Base-by-base conservation (phyloP, 1,284 basidiomycete genomes). In the Apiotrichum domesticum region DNA sequence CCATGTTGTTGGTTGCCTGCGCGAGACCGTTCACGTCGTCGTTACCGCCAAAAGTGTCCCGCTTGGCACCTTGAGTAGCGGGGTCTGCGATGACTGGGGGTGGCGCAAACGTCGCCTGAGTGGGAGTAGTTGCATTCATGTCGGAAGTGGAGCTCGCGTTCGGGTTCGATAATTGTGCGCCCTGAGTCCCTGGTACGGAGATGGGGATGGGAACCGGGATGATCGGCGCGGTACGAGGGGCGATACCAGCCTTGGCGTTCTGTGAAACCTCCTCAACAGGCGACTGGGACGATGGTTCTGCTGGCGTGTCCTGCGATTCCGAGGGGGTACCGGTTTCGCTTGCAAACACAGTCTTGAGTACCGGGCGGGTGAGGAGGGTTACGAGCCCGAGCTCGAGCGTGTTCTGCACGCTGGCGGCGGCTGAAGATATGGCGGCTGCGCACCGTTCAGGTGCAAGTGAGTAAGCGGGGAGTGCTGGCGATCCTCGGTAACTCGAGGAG, bases 271-370 rank as follows among this genome's bases (percentile, higher is more conserved):
- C 21, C 21, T 21, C 21, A 21, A 21, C 21, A 21, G 21, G 21
- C 21, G 21, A 21, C 21, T 21, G 21, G 21, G 21, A 21, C 21
- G 21, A 21, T 21, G 21, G 21, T 21, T 21, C 21, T 21, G 21
- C 21, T 21, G 21, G 21, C 21, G 21, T 21, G 21, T 21, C 21
- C 21, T 21, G 21, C 21, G 21, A 21, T 4, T 42, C 41, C 13
- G 44, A 29, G 32, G n/a, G 8, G 8, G 5, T 2, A 29, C 42
- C 39, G 32, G 42, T 29, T 3, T 35, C 34, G 44, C 52, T 33
- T 5, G 69, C 66, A 54, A 73, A 74, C 53, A 76, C 69, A n/a
- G 73, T 64, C 55, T 70, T 67, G 59, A 76, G 66, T 55, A 76
- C 71, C 35, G 74, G 74, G 44, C 69, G 59, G 11, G 70, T 68